These are phyloP conservation scores for Sarocladium kiliense DNA, from an alignment of 2,329 filamentous ascomycete genomes.

Conservation along the genomic window DNA sequence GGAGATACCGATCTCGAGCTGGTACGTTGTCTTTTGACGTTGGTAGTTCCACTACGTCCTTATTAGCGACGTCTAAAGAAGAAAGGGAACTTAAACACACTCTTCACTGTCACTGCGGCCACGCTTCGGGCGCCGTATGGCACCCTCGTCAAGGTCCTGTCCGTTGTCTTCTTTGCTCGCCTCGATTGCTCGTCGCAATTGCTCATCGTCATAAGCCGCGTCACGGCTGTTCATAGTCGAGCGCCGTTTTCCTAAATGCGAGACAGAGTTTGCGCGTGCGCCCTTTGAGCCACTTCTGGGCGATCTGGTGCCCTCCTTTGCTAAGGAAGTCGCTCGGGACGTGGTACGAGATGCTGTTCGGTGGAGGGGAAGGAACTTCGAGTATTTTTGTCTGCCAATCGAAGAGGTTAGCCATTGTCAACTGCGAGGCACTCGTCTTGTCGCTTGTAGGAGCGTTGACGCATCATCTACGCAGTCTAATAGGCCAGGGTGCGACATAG, in stretches of 20 bases:
- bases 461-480: background rate
- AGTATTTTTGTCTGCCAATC: constrained; percentile 54
- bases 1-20: constrained; percentile 67
- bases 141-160: constrained; percentile 43
- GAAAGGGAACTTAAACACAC: constrained; percentile 50
- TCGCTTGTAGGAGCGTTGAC: background rate
- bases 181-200: constrained; percentile 83
- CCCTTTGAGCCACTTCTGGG: constrained; percentile 51
- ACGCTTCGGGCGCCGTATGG: constrained; percentile 66
- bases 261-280: constrained; percentile 44
- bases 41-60: constrained; percentile 37
- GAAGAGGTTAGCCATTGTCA: constrained; percentile 24
- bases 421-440: background rate
- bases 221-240: constrained; percentile 97
- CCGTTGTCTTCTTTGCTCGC: constrained; percentile 81
- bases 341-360: constrained; percentile 50
- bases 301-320: constrained; percentile 55
- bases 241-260: constrained; percentile 69
- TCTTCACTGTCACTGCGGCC: constrained; percentile 89
- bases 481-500: background rate
- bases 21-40: constrained; percentile 78
- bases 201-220: constrained; percentile 92
- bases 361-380: constrained; percentile 58
- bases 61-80: constrained; percentile 17
- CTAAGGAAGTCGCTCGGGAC: constrained; percentile 59